Evolutionary conservation across 768 basidiomycete species (phyloP).

Genomic region (Candolleomyces eurysporus): DNA sequence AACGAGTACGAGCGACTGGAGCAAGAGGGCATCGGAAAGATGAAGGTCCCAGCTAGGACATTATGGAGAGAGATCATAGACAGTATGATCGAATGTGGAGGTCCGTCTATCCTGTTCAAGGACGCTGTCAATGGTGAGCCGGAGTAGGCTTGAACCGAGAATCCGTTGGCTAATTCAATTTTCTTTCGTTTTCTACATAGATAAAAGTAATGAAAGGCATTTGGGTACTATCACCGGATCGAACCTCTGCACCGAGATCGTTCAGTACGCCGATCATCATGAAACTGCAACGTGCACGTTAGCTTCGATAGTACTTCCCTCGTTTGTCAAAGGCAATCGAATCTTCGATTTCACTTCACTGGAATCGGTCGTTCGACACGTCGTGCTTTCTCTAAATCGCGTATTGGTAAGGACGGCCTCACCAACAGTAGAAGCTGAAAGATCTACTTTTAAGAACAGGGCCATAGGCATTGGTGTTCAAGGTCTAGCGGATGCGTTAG

Average conservation of each 20-base stretch:
- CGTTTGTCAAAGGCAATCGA: neutral
- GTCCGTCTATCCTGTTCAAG: conserved; percentile 5
- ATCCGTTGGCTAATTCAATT: neutral
- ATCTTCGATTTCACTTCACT: neutral
- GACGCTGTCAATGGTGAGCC: conserved; percentile 5
- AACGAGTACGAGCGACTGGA: neutral
- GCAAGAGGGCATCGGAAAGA: neutral
- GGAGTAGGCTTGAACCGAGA: neutral
- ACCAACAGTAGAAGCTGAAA: conserved; percentile 50
- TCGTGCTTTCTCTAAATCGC: neutral
- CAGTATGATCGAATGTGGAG: conserved; percentile 1
- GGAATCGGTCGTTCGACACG: neutral
- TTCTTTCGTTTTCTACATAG: neutral
- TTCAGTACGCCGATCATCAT: neutral
- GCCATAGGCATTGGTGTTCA: conserved; percentile 83
- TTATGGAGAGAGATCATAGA: neutral
- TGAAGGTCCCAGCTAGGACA: neutral
- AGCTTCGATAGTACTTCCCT: neutral
- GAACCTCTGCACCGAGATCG: conserved; percentile 9
- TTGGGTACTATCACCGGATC: conserved; percentile 6
- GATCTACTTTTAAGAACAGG: conserved; percentile 78
- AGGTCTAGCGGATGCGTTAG: conserved; percentile 82
- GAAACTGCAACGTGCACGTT: conserved; percentile 1
- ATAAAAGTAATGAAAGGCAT: conserved; percentile 6
- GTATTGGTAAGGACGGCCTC: too few relatives aligned